These are phyloP conservation scores for Hymenoscyphus albidus DNA, from an alignment of 2,329 filamentous ascomycete genomes.

Conservation along the genomic window DNA sequence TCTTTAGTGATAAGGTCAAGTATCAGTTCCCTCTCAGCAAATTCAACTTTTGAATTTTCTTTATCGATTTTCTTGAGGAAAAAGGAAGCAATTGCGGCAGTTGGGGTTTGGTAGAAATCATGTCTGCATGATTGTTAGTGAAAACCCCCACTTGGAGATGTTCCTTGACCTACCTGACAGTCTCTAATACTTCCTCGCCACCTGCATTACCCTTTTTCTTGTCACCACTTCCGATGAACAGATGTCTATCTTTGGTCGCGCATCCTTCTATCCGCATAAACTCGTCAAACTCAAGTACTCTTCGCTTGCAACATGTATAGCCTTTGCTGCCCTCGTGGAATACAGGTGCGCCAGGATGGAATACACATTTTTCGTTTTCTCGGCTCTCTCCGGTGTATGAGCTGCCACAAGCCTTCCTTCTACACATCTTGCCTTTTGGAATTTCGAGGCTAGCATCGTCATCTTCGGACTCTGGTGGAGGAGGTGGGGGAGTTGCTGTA, in stretches of 20 bases:
- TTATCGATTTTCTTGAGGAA: constrained; percentile 98
- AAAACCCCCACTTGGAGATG: constrained; percentile 3
- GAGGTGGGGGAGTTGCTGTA: constrained; percentile 48
- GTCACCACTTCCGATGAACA: constrained; percentile 76
- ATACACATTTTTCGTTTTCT: constrained; percentile 72
- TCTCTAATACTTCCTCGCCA: constrained; percentile 72
- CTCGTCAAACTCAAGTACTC: constrained; percentile 94
- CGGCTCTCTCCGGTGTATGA: constrained; percentile 59
- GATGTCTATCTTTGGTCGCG: constrained; percentile 72
- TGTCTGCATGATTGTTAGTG: constrained; percentile 45
- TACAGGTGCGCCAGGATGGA: constrained; percentile 86
- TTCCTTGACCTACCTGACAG: constrained; percentile 62
- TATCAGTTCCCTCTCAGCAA: constrained; percentile 58
- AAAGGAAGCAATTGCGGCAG: constrained; percentile 81
- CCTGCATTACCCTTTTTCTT: constrained; percentile 51
- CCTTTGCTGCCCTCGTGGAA: constrained; percentile 99
- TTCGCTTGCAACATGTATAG: constrained; percentile 92
- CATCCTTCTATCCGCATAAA: constrained; percentile 96
- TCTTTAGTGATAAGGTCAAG: constrained; percentile 87
- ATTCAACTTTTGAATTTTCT: constrained; percentile 67
- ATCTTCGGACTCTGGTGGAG: constrained; percentile 75
- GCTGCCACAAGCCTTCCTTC: constrained; percentile 69
- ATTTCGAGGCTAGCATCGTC: constrained; percentile 76
- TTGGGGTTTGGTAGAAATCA: constrained; percentile 92
- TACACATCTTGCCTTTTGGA: constrained; percentile 70